A percentile compares a stretch with the other conserved stretches of the same genome.
Conservation (phyloP, 331 rosid species). For the Spiraea crenata region DNA sequence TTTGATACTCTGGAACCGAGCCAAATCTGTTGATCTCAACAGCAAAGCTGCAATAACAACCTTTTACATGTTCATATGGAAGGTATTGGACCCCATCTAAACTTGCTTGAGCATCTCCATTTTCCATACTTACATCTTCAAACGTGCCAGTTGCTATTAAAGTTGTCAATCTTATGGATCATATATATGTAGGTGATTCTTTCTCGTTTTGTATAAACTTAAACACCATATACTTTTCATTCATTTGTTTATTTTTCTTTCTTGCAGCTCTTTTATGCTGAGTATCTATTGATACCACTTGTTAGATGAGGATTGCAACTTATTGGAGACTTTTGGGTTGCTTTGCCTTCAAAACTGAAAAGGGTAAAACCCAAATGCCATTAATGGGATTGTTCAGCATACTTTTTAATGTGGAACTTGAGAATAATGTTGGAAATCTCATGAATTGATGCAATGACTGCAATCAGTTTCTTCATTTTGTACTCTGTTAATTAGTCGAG, state of each 20-base stretch:
- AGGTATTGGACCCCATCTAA: slow-evolving; percentile 40
- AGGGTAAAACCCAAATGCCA: not conserved
- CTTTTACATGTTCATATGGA: slow-evolving; percentile 97
- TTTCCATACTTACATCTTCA: not conserved
- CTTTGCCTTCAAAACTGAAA: not conserved
- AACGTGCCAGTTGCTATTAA: not conserved
- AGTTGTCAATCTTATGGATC: not conserved
- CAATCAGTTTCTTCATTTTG: not conserved
- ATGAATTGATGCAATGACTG: not conserved
- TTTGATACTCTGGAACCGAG: slow-evolving; percentile 61
- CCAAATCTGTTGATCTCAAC: slow-evolving; percentile 77
- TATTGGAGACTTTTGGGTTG: not conserved
- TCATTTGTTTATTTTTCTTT: slow-evolving; percentile 23
- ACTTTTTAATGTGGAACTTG: not conserved
- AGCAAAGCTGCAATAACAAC: slow-evolving; percentile 87
- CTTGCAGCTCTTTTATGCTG: slow-evolving; percentile 89
- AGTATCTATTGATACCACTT: slow-evolving; percentile 79
- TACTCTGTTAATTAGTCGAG: not conserved
- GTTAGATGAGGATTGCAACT: slow-evolving; percentile 53
- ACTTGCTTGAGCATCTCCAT: not conserved
- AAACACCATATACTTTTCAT: not conserved
- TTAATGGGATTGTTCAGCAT: not conserved
- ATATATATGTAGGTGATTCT: not conserved
- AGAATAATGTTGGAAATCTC: not conserved
- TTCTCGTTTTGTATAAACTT: not conserved